Evolutionary conservation across 257 asterid genomes (phyloP).

Genomic region (Nicotiana sylvestris): DNA sequence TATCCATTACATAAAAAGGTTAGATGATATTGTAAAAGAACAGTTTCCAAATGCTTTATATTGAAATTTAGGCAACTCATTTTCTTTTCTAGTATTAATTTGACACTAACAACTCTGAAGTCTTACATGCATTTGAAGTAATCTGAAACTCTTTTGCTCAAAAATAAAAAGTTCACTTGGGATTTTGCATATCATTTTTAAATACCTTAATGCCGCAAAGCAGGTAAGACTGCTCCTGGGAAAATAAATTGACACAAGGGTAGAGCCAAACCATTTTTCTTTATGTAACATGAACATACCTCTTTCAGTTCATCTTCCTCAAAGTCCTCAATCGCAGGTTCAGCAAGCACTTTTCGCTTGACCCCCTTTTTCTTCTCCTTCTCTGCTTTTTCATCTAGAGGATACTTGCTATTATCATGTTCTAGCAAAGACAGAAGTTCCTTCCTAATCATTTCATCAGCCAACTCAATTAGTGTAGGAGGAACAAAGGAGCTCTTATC

Average conservation of each 20-base stretch:
- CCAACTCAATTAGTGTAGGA: constrained; percentile 85
- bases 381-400: constrained; percentile 62
- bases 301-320: constrained; percentile 77
- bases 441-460: constrained; percentile 82
- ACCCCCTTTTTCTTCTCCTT: constrained; percentile 83
- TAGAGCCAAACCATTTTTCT: neutral
- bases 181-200: neutral
- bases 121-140: neutral
- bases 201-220: neutral
- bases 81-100: neutral
- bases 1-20: neutral
- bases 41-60: neutral
- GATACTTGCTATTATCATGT: constrained; percentile 88
- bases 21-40: neutral
- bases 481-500: constrained; percentile 97
- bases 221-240: neutral
- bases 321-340: constrained; percentile 71
- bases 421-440: constrained; percentile 85
- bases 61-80: neutral
- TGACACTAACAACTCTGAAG: neutral
- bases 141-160: neutral
- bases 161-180: neutral
- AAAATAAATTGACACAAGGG: neutral
- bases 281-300: constrained; percentile 37
- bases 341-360: constrained; percentile 47